Evolutionary conservation across 108 stramenopile species (phyloP), one percentile per base, ranked within the genome.

Genomic region (Pseudonitzschia multistriata): DNA sequence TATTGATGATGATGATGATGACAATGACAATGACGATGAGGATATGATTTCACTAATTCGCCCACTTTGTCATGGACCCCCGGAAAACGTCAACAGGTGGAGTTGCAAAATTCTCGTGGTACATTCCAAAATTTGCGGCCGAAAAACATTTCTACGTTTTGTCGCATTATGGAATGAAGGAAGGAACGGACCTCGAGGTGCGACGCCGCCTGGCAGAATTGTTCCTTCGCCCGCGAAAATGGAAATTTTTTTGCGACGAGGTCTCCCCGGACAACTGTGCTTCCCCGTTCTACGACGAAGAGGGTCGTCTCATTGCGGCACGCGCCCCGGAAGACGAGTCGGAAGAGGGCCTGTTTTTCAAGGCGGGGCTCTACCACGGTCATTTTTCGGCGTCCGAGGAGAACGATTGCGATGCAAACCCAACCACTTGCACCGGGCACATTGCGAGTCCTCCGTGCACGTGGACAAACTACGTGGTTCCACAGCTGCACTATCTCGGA

Each of bases 181-280:
- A 22, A 28, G 55, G 49, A 15, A 52, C 36, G 40, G 67, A 76
- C 34, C 63, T 47, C 13, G 63, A 64, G 42, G 24, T 24, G 27
- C 63, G 42, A 7, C 63, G 63, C 28, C 39, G 22, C 29, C 19
- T 84, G 27, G 83, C 83, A 0, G 71, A 72, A 33, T 71, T 49
- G 0, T 84, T 84, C 55, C 31, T 64, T 27, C 67, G 76, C 7
- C 83, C 83, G 3, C 70, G 65, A 28, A 84, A 64, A 1, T 84
- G 79, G 77, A 24, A 40, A 48, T 77, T 80, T 19, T 84, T 77
- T 62, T 84, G 83, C 40, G 45, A 49, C 4, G 22, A 59, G 4
- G 62, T 84, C 33, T 73, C 71, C 3, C 25, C 37, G 0, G 66
- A 29, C 55, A 80, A 74, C 39, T 83, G 82, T 31, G 14, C 42